A percentile compares a stretch with the other conserved stretches of the same genome.
Conservation (phyloP, 305 asterid genomes). For the Plantago coronopus region DNA sequence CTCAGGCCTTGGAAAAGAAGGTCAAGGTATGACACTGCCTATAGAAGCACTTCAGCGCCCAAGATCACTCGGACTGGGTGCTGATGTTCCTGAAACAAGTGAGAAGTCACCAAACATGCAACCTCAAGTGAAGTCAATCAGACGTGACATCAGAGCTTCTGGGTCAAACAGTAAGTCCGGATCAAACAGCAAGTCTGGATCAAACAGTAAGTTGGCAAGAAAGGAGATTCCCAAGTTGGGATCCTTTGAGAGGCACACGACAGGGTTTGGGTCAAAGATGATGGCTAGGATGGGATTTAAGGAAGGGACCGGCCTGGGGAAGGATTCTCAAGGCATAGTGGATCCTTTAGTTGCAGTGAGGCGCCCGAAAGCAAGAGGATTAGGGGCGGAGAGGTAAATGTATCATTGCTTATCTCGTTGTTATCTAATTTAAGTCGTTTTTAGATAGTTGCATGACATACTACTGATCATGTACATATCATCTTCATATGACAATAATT, state of each 20-base stretch:
- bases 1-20: slow-evolving; percentile 81
- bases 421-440: background rate
- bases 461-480: slow-evolving; percentile 1
- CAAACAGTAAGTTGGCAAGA: slow-evolving; percentile 54
- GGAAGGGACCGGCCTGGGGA: slow-evolving; percentile 85
- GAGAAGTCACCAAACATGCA: slow-evolving; percentile 23
- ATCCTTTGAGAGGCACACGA: slow-evolving; percentile 81
- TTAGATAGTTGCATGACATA: background rate
- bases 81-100: slow-evolving; percentile 53
- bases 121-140: slow-evolving; percentile 22
- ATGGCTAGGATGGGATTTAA: slow-evolving; percentile 92
- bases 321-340: slow-evolving; percentile 74
- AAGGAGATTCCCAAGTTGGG: slow-evolving; percentile 41
- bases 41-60: slow-evolving; percentile 80
- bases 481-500: too few species aligned
- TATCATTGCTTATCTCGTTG: background rate
- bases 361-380: slow-evolving; percentile 72
- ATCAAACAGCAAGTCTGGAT: too few species aligned
- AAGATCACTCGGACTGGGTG: slow-evolving; percentile 90
- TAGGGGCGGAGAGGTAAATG: slow-evolving; percentile 53
- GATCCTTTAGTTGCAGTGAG: slow-evolving; percentile 62
- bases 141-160: slow-evolving; percentile 21
- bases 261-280: slow-evolving; percentile 89
- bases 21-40: slow-evolving; percentile 75
- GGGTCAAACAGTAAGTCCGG: slow-evolving; percentile 75